Evolutionary conservation across 768 basidiomycete genomes (phyloP).

Genomic region (Coprinopsis strossmayeri): DNA sequence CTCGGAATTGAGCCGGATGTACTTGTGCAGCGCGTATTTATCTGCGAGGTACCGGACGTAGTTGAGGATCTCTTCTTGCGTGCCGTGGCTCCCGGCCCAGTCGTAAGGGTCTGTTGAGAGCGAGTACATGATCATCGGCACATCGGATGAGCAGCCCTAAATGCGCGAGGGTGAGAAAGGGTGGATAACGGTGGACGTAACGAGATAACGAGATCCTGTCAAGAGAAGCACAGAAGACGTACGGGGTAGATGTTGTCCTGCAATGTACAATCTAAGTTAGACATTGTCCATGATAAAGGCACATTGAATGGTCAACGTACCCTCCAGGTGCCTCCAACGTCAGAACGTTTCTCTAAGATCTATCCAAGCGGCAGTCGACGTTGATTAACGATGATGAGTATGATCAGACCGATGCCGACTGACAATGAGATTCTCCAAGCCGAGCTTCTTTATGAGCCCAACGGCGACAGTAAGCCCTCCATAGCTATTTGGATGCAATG

Average conservation of each 20-base stretch:
- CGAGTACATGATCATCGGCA: conserved; percentile 35
- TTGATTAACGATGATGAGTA: too few species aligned
- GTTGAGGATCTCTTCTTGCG: conserved; percentile 32
- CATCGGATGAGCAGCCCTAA: conserved; percentile 40
- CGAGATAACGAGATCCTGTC: background rate
- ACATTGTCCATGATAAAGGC: background rate
- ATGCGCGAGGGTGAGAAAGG: too few species aligned
- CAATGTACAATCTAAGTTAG: background rate
- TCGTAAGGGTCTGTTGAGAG: conserved; percentile 42
- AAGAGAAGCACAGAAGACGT: background rate
- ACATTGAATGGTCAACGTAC: too few species aligned
- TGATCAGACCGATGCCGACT: conserved; percentile 9
- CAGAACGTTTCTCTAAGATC: conserved; percentile 40
- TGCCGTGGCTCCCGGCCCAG: conserved; percentile 36
- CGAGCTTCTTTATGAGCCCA: background rate
- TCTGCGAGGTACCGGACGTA: conserved; percentile 35
- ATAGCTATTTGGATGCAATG: background rate
- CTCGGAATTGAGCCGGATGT: background rate
- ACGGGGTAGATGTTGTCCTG: background rate
- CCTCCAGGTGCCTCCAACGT: conserved; percentile 48
- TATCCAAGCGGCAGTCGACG: conserved; percentile 15
- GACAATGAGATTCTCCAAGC: conserved; percentile 35
- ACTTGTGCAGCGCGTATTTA: background rate
- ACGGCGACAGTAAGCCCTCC: background rate
- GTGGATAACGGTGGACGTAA: too few species aligned